phyloP scores from a whole-genome alignment of 2,329 filamentous ascomycete species.

The Neonectria coccinea region DNA sequence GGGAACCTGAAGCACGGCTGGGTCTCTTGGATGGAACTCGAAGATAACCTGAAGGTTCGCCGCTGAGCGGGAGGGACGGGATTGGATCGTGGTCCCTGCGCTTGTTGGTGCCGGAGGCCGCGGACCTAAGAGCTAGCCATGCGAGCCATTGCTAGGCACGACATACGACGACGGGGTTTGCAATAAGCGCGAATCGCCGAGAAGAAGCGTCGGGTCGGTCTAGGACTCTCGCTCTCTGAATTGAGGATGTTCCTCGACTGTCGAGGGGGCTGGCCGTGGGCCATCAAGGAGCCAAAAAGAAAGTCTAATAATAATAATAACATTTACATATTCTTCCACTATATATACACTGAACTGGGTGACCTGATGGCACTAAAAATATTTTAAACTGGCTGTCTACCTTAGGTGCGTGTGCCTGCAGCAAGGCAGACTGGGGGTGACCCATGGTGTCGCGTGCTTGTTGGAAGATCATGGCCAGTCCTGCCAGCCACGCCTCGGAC shows the following conservation, averaged over 20 bases:
- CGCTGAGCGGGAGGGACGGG: background rate
- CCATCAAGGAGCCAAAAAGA: background rate
- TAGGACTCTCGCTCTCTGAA: constrained; percentile 8
- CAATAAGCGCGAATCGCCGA: constrained; percentile 23
- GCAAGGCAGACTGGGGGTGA: constrained; percentile 1
- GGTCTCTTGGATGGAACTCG: background rate
- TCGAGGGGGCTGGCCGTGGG: background rate
- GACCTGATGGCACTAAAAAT: background rate
- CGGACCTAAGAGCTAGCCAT: constrained; percentile 27
- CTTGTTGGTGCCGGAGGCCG: constrained; percentile 33
- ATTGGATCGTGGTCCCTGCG: constrained; percentile 17
- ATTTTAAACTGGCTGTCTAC: background rate
- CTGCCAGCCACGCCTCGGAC: constrained; percentile 34
- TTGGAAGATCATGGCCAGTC: constrained; percentile 32
- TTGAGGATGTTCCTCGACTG: background rate
- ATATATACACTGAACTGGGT: background rate
- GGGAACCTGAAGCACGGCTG: constrained; percentile 17
- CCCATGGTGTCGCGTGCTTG: constrained; percentile 39
- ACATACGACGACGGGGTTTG: constrained; percentile 7
- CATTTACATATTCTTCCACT: background rate
- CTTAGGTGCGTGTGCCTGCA: constrained; percentile 14
- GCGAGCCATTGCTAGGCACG: constrained; percentile 5
- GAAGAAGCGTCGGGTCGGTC: constrained; percentile 11
- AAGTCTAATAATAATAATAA: constrained; percentile 6
- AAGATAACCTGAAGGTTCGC: background rate